A percentile compares a stretch with the other conserved stretches of the same genome.
Evolutionary conservation across 2,329 filamentous ascomycete genomes (phyloP).

Genomic region (Neonectria ditissima): DNA sequence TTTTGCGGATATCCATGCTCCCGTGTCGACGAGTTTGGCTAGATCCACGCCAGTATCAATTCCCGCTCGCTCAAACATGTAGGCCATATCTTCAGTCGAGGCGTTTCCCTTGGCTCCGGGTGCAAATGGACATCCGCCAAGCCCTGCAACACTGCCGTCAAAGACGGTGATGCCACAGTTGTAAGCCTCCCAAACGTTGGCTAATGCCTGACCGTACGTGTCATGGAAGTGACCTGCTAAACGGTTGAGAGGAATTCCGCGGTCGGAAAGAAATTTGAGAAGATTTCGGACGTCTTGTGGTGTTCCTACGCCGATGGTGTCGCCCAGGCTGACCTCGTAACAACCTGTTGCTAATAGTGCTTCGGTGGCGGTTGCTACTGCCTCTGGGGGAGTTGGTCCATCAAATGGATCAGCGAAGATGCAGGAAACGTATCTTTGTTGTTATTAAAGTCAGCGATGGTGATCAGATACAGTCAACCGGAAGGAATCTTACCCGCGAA

Average conservation of each 20-base stretch:
- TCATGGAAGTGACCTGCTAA: conserved; percentile 79
- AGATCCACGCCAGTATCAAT: conserved; percentile 62
- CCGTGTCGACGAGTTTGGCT: conserved; percentile 63
- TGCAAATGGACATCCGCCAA: conserved; percentile 27
- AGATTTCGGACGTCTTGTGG: conserved; percentile 51
- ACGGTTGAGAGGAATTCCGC: conserved; percentile 63
- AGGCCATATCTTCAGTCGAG: conserved; percentile 22
- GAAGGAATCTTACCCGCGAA: conserved; percentile 55
- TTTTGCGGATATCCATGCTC: conserved; percentile 67
- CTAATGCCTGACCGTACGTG: conserved; percentile 76
- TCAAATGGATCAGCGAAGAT: conserved; percentile 66
- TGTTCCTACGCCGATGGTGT: conserved; percentile 74
- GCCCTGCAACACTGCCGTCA: conserved; percentile 57
- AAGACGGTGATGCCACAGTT: conserved; percentile 73
- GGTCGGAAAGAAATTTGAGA: conserved; percentile 60
- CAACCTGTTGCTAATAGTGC: conserved; percentile 71
- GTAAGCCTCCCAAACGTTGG: conserved; percentile 73
- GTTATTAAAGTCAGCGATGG: background rate
- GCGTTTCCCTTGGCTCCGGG: conserved; percentile 26
- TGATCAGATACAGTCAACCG: background rate
- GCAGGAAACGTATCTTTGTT: conserved; percentile 62
- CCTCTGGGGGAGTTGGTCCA: conserved; percentile 45
- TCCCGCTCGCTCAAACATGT: conserved; percentile 19
- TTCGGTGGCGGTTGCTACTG: conserved; percentile 52
- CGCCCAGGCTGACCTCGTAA: conserved; percentile 74